Percentiles rank a stretch among this genome's conserved stretches.
These are phyloP conservation scores for Acephala macrosclerotiorum DNA, from an alignment of 2,329 filamentous ascomycete genomes.

Conservation along the genomic window DNA sequence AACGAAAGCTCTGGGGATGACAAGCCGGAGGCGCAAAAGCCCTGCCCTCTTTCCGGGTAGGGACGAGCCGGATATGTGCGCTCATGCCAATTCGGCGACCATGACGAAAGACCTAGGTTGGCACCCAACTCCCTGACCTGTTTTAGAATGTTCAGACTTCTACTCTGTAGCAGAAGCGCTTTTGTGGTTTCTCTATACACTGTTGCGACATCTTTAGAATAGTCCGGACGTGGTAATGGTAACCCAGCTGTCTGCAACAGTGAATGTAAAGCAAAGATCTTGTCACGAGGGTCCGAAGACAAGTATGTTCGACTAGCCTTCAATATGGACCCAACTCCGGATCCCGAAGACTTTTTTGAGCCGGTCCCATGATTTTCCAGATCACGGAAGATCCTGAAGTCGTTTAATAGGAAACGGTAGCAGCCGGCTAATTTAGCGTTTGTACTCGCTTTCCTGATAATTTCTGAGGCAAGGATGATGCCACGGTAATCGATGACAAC, in stretches of 20 bases:
- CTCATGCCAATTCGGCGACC: background rate
- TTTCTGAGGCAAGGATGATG: background rate
- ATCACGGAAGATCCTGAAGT: background rate
- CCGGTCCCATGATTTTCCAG: background rate
- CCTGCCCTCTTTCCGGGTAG: too few relatives aligned
- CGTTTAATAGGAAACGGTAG: background rate
- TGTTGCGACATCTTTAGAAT: background rate
- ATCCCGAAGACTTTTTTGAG: background rate
- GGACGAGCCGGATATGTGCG: background rate
- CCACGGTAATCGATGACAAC: background rate
- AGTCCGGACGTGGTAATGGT: slow-evolving; percentile 4
- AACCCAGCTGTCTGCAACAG: background rate
- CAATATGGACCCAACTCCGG: background rate
- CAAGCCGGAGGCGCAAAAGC: background rate
- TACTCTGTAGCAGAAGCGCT: background rate
- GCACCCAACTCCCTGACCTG: background rate
- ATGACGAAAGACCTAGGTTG: background rate
- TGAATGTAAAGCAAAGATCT: slow-evolving; percentile 8
- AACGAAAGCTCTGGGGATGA: background rate
- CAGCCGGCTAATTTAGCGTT: background rate
- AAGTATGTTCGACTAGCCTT: background rate
- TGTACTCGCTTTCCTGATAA: background rate
- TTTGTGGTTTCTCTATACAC: slow-evolving; percentile 6
- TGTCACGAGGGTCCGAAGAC: slow-evolving; percentile 5
- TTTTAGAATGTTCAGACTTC: background rate